Evolutionary conservation across 345 rosid genomes (phyloP).

Genomic region (Brassica rapa): DNA sequence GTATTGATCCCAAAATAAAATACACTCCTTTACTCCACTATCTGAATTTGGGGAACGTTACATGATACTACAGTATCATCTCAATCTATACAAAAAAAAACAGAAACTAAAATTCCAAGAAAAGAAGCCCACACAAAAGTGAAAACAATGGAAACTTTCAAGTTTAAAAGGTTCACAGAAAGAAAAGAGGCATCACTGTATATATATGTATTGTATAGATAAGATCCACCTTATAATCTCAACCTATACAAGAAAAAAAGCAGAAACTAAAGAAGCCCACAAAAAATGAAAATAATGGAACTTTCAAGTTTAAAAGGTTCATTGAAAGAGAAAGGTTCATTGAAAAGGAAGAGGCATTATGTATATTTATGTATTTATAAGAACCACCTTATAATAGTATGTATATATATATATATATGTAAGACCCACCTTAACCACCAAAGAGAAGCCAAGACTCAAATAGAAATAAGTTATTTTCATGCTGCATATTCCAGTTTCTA

Average conservation of each 20-base stretch:
- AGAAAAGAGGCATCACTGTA: slow-evolving; percentile 17
- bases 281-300: background rate
- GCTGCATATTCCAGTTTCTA: slow-evolving; percentile 27
- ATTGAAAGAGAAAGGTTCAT: slow-evolving; percentile 25
- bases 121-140: background rate
- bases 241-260: background rate
- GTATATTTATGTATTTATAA: background rate
- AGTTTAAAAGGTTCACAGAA: slow-evolving; percentile 30
- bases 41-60: slow-evolving; percentile 18
- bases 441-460: slow-evolving; percentile 27
- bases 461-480: background rate
- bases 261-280: slow-evolving; percentile 1
- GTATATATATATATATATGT: slow-evolving; percentile 3
- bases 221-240: background rate
- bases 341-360: slow-evolving; percentile 19
- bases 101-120: slow-evolving; percentile 2
- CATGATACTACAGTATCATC: slow-evolving; percentile 15
- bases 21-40: slow-evolving; percentile 11
- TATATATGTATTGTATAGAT: slow-evolving; percentile 7
- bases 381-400: background rate
- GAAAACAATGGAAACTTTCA: slow-evolving; percentile 2
- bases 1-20: slow-evolving; percentile 9
- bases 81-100: slow-evolving; percentile 12
- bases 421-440: slow-evolving; percentile 35
- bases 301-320: slow-evolving; percentile 28